Percentiles rank a stretch among this genome's conserved stretches.
phyloP scores from a whole-genome alignment of 192 early-diverging fungal genomes.

The Linnemannia exigua region DNA sequence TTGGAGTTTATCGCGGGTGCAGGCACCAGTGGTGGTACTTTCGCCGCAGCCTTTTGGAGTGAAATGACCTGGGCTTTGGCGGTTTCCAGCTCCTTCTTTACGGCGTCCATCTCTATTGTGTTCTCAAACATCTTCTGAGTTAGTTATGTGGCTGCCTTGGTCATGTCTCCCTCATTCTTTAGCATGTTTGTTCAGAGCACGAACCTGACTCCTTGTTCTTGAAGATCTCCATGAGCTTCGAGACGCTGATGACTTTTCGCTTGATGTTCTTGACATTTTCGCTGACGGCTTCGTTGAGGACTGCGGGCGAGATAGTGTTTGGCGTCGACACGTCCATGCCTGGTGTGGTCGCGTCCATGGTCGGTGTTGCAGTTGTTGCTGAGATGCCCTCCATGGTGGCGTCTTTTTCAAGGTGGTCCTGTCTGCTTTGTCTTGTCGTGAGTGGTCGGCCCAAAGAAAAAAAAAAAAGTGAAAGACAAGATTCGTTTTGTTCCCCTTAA shows the following conservation, averaged over 20 bases:
- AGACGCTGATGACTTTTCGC: slow-evolving; percentile 31
- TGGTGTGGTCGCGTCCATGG: slow-evolving; percentile 5
- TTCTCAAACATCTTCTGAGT: background rate
- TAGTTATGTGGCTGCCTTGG: background rate
- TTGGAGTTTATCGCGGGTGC: background rate
- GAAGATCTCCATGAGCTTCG: slow-evolving; percentile 32
- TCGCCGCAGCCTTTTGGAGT: background rate
- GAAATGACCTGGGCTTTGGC: background rate
- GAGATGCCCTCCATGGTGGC: slow-evolving; percentile 8
- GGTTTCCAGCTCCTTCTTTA: slow-evolving; percentile 6
- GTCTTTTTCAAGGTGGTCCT: background rate
- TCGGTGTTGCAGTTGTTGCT: slow-evolving; percentile 8
- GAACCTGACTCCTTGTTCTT: slow-evolving; percentile 28
- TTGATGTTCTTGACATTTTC: slow-evolving; percentile 40
- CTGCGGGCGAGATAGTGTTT: background rate
- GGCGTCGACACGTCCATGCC: background rate
- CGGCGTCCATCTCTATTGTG: slow-evolving; percentile 2
- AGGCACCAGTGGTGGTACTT: too few relatives aligned
- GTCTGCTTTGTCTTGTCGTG: background rate
- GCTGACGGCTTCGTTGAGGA: background rate
- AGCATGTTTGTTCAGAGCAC: background rate
- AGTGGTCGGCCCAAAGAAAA: background rate
- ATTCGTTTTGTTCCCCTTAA: background rate
- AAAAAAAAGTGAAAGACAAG: background rate
- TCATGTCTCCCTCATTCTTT: background rate